Base-by-base conservation (phyloP, 1,284 basidiomycete genomes). In the Clitocybe nebularis region DNA sequence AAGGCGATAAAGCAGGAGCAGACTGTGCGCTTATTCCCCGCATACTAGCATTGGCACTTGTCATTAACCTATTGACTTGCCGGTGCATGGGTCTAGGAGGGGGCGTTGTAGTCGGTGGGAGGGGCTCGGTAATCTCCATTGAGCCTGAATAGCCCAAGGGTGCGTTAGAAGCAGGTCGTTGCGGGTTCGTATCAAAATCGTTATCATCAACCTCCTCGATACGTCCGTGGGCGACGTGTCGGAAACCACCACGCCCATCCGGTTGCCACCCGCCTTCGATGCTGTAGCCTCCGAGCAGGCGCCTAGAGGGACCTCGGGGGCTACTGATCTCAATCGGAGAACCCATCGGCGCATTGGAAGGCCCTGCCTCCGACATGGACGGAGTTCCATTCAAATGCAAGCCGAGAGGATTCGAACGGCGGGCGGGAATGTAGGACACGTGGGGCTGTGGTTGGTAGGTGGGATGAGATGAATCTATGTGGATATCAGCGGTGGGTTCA, bases 201-300 rank as follows among this genome's bases (percentile, higher is more conserved):
- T 52, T 54, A 30, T 55, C 51, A 25, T 53, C 47, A 19, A 59
- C 49, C 43, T 63, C 59, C 39, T 61, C 59, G 20, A 62, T 56
- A 38, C 47, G 54, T 6, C 55, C 57, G 23, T 52, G 52, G 25
- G 42, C 57, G 13, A 54, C 39, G 38, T 53, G 58, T 23, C 40
- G 36, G 22, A 49, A 46, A 16, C 41, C 41, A 4, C 54, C 59
- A 20, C 49, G 46, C 17, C 45, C 48, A 34, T 55, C 55, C 20
- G 33, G 46, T 14, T 40, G 47, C 58, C 56, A 60, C n/a, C 51
- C 55, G 14, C 51, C 51, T 33, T 55, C 57, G 21, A 53, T 37
- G 23, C 44, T 42, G 28, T 51, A 47, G 11, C 46, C 40, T 14
- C 49, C 16, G 32, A 39, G 21, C 9, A 9, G 28, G 3, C 19